Percentiles rank a stretch among this genome's conserved stretches.
Conservation (phyloP, 2,329 filamentous ascomycete species). For the Sphaceloma murrayae region DNA sequence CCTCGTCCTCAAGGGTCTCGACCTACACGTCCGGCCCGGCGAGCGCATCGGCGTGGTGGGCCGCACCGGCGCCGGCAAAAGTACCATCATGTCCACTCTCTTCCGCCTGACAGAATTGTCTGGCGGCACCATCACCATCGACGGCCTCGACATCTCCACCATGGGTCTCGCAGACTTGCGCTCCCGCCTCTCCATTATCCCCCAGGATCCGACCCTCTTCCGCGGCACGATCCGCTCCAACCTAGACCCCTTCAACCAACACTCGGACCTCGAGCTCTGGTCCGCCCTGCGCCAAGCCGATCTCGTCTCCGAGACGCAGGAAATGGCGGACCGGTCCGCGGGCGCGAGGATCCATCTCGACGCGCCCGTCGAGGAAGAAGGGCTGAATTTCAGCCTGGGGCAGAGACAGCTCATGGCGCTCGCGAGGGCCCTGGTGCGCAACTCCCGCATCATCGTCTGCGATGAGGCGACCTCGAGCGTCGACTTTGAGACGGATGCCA, state of each 20-base stretch:
- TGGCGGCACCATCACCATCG: conserved; percentile 40
- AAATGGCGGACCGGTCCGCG: conserved; percentile 34
- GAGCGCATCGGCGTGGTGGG: conserved; percentile 76
- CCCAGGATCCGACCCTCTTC: conserved; percentile 77
- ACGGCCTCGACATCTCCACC: conserved; percentile 52
- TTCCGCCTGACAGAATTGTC: conserved; percentile 56
- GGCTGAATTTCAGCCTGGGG: conserved; percentile 88
- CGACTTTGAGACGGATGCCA: conserved; percentile 93
- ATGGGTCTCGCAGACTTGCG: conserved; percentile 67
- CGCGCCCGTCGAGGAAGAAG: conserved; percentile 80
- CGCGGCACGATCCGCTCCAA: conserved; percentile 70
- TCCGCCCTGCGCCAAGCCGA: conserved; percentile 67
- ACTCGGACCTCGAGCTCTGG: conserved; percentile 70
- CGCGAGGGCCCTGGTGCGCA: conserved; percentile 77
- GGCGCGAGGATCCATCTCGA: conserved; percentile 68
- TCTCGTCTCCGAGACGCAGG: conserved; percentile 48
- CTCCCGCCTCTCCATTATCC: conserved; percentile 65
- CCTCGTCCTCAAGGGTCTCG: conserved; percentile 40
- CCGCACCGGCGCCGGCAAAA: conserved; percentile 74
- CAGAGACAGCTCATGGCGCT: conserved; percentile 94
- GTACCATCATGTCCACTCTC: conserved; percentile 71
- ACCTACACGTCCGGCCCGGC: conserved; percentile 62
- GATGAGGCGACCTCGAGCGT: conserved; percentile 92
- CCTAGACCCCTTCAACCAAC: conserved; percentile 70
- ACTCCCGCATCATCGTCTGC: conserved; percentile 86